Evolutionary conservation across 2,329 filamentous ascomycete species (phyloP).

Genomic region (Claviceps pazoutovae): DNA sequence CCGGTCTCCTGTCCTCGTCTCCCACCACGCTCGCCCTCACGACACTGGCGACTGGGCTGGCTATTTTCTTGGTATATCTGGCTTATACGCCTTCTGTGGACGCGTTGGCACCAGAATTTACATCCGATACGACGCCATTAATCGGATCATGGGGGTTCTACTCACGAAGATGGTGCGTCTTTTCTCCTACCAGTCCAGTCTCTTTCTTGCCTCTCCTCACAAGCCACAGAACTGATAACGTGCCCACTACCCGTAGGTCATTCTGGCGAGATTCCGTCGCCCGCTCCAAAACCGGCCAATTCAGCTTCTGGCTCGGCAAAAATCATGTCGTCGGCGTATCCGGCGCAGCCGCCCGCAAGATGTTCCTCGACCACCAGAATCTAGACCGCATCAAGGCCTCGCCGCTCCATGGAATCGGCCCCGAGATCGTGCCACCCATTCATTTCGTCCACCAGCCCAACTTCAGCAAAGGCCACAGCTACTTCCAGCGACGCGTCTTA

Average conservation of each 20-base stretch:
- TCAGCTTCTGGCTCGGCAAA: conserved; percentile 8
- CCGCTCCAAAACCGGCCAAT: conserved; percentile 4
- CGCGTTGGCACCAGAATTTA: not conserved
- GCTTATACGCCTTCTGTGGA: conserved; percentile 1
- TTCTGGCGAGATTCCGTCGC: not conserved
- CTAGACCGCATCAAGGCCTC: conserved; percentile 1
- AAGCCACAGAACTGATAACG: not conserved
- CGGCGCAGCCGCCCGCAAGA: conserved; percentile 5
- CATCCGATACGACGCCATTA: not conserved
- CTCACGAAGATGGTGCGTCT: not conserved
- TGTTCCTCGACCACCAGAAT: conserved; percentile 4
- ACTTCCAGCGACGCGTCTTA: conserved; percentile 4
- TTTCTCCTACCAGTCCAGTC: not conserved
- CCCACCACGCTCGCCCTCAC: not conserved
- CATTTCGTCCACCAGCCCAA: not conserved
- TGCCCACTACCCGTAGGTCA: not conserved
- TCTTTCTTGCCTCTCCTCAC: not conserved
- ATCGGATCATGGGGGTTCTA: not conserved
- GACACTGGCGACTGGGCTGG: not conserved
- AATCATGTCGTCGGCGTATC: conserved; percentile 6
- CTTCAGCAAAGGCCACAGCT: not conserved
- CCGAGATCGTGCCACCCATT: not conserved
- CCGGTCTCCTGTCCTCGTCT: not conserved
- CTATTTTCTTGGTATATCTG: not conserved
- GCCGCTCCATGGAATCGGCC: not conserved